Percentiles rank a stretch among this genome's conserved stretches.
phyloP scores from a whole-genome alignment of 331 rosid genomes.

The Prunus yedoensis region DNA sequence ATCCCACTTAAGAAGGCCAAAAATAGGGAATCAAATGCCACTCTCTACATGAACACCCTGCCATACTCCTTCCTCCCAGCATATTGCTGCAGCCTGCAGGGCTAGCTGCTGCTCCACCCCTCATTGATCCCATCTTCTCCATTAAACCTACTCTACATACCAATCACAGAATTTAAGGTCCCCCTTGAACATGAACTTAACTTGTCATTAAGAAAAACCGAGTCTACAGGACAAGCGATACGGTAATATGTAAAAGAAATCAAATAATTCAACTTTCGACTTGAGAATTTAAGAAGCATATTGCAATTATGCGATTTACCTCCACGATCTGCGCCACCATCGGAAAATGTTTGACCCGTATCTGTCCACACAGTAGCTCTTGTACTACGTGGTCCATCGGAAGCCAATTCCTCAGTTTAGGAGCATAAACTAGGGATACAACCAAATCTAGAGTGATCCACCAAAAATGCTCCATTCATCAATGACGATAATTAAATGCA shows the following conservation, averaged over 20 bases:
- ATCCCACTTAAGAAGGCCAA: conserved; percentile 95
- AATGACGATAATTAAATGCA: background rate
- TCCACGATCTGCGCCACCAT: conserved; percentile 52
- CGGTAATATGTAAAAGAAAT: background rate
- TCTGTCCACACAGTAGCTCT: conserved; percentile 94
- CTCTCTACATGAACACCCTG: conserved; percentile 90
- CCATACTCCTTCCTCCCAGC: conserved; percentile 84
- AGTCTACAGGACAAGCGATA: background rate
- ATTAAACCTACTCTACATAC: conserved; percentile 80
- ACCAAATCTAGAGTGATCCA: conserved; percentile 66
- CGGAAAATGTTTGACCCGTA: conserved; percentile 80
- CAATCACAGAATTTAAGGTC: conserved; percentile 75
- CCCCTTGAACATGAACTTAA: conserved; percentile 76
- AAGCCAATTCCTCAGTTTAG: conserved; percentile 74
- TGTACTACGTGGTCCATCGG: conserved; percentile 80
- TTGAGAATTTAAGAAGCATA: conserved; percentile 20
- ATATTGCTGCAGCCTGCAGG: conserved; percentile 67
- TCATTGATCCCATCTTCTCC: conserved; percentile 88
- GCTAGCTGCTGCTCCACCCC: conserved; percentile 91
- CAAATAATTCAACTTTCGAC: background rate
- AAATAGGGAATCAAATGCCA: conserved; percentile 88
- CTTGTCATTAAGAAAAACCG: conserved; percentile 15
- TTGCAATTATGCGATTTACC: conserved; percentile 43
- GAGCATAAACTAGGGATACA: conserved; percentile 74
- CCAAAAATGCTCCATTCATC: conserved; percentile 60